These are phyloP conservation scores for Rhodotorula mucilaginosa DNA, from an alignment of 1,284 basidiomycete genomes.

Conservation along the genomic window DNA sequence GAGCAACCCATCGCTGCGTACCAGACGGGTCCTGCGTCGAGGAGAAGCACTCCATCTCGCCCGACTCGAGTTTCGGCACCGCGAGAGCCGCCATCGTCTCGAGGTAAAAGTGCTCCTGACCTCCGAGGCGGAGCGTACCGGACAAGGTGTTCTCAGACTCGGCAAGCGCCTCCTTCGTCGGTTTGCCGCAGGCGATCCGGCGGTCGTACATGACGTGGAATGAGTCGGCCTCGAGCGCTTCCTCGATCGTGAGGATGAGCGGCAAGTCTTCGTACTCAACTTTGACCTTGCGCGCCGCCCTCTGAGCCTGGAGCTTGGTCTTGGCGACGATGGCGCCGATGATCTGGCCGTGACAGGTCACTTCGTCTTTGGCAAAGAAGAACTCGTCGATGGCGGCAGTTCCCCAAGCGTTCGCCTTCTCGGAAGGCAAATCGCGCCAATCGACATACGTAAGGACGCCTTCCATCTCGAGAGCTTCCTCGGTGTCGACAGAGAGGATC, in stretches of 20 bases:
- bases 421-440: conserved; percentile 45
- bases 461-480: conserved; percentile 45
- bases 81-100: conserved; percentile 49
- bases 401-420: conserved; percentile 49
- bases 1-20: conserved; percentile 48
- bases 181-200: conserved; percentile 38
- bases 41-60: conserved; percentile 49
- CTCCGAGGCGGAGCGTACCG: conserved; percentile 47
- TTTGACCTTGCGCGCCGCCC: conserved; percentile 47
- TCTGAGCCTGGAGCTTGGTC: conserved; percentile 48
- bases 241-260: conserved; percentile 48
- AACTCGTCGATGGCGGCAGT: conserved; percentile 46
- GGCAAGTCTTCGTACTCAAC: conserved; percentile 50
- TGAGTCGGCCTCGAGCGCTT: conserved; percentile 41
- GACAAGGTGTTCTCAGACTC: conserved; percentile 44
- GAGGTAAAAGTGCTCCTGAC: conserved; percentile 40
- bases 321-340: conserved; percentile 49
- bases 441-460: conserved; percentile 48
- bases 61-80: conserved; percentile 48
- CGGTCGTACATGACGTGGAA: conserved; percentile 41
- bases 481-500: conserved; percentile 46
- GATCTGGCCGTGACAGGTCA: conserved; percentile 47
- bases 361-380: conserved; percentile 49
- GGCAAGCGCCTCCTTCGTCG: conserved; percentile 36
- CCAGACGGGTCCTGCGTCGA: conserved; percentile 49